phyloP scores from a whole-genome alignment of 1,284 basidiomycete species.

The Cutaneotrichosporon cutaneum region DNA sequence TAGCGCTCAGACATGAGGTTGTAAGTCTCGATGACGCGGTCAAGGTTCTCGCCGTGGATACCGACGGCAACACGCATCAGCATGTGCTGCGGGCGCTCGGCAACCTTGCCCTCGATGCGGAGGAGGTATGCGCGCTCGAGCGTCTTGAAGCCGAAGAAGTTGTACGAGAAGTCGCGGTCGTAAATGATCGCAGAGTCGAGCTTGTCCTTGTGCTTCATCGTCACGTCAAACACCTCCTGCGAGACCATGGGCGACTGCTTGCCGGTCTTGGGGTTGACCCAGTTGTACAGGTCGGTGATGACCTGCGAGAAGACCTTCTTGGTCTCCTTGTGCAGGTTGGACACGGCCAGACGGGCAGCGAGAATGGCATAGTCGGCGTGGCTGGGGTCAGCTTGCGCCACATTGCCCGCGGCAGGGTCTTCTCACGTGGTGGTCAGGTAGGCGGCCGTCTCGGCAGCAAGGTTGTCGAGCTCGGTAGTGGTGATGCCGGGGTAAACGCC shows the following conservation, averaged over 20 bases:
- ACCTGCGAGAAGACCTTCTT: conserved; percentile 95
- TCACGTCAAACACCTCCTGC: conserved; percentile 76
- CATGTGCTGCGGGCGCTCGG: conserved; percentile 98
- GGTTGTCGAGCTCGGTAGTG: conserved; percentile 94
- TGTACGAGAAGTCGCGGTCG: conserved; percentile 97
- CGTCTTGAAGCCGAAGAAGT: conserved; percentile 98
- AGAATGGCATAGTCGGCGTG: conserved; percentile 98
- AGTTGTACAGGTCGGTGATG: conserved; percentile 84
- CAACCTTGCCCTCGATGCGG: conserved; percentile 88
- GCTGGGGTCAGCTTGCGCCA: conserved; percentile 61
- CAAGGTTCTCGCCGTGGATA: conserved; percentile 88
- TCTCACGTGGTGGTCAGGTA: conserved; percentile 74
- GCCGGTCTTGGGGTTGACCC: conserved; percentile 97
- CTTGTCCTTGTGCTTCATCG: conserved; percentile 76
- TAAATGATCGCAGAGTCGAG: conserved; percentile 97
- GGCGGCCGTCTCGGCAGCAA: conserved; percentile 94
- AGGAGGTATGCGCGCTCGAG: conserved; percentile 97
- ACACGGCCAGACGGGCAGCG: conserved; percentile 89
- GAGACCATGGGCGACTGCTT: conserved; percentile 88
- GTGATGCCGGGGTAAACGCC: conserved; percentile 90
- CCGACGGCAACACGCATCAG: conserved; percentile 99
- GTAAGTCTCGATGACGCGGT: conserved; percentile 87
- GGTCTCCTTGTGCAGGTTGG: conserved; percentile 98
- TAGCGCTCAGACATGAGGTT: conserved; percentile 93
- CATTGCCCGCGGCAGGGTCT: conserved; percentile 61